Base-by-base conservation (phyloP, 1,284 basidiomycete species). In the Hypsizygus ulmarius region DNA sequence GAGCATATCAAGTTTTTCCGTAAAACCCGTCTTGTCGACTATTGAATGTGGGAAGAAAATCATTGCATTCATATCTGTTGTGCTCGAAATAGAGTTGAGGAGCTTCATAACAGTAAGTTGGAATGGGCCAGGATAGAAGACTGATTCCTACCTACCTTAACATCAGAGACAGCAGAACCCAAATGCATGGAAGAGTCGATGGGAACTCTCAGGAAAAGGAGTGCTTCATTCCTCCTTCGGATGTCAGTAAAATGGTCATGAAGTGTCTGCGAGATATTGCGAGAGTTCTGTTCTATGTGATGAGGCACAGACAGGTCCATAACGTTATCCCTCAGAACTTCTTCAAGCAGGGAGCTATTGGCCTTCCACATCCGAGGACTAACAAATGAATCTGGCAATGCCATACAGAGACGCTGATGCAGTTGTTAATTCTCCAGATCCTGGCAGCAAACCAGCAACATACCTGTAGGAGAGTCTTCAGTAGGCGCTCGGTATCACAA, bases 71-170 rank as follows among this genome's bases (percentile, higher is more conserved):
- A 94, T 77, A 59, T 89, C 79, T 1, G 87, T 89, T 44, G 75
- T 76, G 29, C 77, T 77, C 36, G 80, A 82, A 49, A 94, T 87
- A 1, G 88, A 88, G 64, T 94, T 93, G 40, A 95, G 75, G 50
- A 87, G 77, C 87, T 93, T 48, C 33, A 34, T 37, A 18, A 51
- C 34, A 32, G 12, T 32, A 19, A 16, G 47, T 45, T 16, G 47
- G 40, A 42, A 30, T 5, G 40, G 19, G 33, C 34, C 21, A 15
- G 30, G 19, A 6, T 14, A 33, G 9, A 29, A 11, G 38, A 29
- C 15, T 18, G 33, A 37, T 43, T 36, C 18, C 25, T 43, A 59
- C 67, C 55, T 53, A 81, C 82, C 74, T 89, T 81, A 29, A 93
- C 84, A 63, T 92, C 87, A 4, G 79, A 77, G 49, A 91, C 86